Percentiles rank a stretch among this genome's conserved stretches.
Conservation (phyloP, 306 rosid species). For the Glycyrrhiza uralensis region DNA sequence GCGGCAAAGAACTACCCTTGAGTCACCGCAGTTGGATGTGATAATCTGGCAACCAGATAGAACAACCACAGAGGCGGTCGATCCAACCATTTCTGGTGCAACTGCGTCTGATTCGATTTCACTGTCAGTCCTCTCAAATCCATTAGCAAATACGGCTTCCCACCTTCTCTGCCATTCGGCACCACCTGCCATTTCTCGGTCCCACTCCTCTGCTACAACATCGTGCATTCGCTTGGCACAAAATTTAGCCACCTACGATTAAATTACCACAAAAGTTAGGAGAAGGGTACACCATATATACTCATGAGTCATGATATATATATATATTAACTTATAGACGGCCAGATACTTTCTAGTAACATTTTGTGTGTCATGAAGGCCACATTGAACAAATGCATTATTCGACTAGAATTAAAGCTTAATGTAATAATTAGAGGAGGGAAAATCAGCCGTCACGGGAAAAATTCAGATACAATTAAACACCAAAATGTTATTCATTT, state of each 20-base stretch:
- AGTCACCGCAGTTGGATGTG: slow-evolving; percentile 85
- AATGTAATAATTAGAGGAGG: not conserved
- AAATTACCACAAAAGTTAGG: slow-evolving; percentile 28
- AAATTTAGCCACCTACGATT: slow-evolving; percentile 75
- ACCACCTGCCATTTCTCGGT: slow-evolving; percentile 32
- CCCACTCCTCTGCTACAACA: slow-evolving; percentile 82
- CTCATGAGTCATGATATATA: too few relatives aligned
- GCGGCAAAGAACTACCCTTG: slow-evolving; percentile 78
- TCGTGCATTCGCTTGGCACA: slow-evolving; percentile 81
- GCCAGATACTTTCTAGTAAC: not conserved
- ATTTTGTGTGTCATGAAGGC: not conserved
- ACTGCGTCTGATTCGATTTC: slow-evolving; percentile 42
- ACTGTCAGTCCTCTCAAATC: slow-evolving; percentile 72
- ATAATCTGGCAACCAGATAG: slow-evolving; percentile 89
- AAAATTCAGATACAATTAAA: not conserved
- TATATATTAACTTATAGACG: too few relatives aligned
- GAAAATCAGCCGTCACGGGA: not conserved
- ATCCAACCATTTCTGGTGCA: slow-evolving; percentile 94
- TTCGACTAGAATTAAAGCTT: not conserved
- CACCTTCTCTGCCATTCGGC: slow-evolving; percentile 76
- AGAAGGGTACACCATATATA: not conserved
- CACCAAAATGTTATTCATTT: slow-evolving; percentile 8
- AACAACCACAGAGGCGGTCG: slow-evolving; percentile 73
- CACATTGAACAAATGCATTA: not conserved
- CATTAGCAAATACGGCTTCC: slow-evolving; percentile 63